phyloP scores from a whole-genome alignment of 2,329 filamentous ascomycete genomes.

The Ampelomyces quisqualis region DNA sequence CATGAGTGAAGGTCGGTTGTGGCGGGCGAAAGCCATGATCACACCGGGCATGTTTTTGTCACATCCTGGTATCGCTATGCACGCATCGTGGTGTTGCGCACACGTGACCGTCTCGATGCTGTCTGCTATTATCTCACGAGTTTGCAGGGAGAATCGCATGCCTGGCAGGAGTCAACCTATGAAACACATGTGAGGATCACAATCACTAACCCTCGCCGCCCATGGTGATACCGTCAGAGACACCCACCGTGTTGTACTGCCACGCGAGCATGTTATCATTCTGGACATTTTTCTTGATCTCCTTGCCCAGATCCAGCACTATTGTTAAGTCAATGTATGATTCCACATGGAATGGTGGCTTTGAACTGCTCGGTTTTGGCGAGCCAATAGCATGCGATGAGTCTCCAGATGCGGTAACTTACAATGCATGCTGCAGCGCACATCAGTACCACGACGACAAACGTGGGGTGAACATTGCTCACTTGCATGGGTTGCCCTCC shows the following conservation, averaged over 20 bases:
- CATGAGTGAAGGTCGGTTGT: slow-evolving; percentile 95
- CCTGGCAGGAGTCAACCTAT: slow-evolving; percentile 51
- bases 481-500: slow-evolving; percentile 97
- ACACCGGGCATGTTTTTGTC: slow-evolving; percentile 94
- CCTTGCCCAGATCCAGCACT: slow-evolving; percentile 84
- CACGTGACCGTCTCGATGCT: slow-evolving; percentile 99
- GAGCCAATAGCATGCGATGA: slow-evolving; percentile 3
- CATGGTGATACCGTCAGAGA: slow-evolving; percentile 94
- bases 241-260: slow-evolving; percentile 90
- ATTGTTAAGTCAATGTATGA: slow-evolving; percentile 14
- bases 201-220: slow-evolving; percentile 70
- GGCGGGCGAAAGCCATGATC: slow-evolving; percentile 79
- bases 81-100: slow-evolving; percentile 97
- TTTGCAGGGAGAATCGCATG: slow-evolving; percentile 94
- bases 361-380: slow-evolving; percentile 5
- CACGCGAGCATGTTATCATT: slow-evolving; percentile 87
- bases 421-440: slow-evolving; percentile 51
- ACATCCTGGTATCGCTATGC: slow-evolving; percentile 94
- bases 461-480: slow-evolving; percentile 43
- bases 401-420: slow-evolving; percentile 22
- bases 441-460: slow-evolving; percentile 25
- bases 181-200: not conserved
- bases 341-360: slow-evolving; percentile 16
- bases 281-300: slow-evolving; percentile 77
- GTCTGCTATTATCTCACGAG: slow-evolving; percentile 94